Evolutionary conservation across 345 rosid genomes (phyloP).

Genomic region (Trapa incisa): DNA sequence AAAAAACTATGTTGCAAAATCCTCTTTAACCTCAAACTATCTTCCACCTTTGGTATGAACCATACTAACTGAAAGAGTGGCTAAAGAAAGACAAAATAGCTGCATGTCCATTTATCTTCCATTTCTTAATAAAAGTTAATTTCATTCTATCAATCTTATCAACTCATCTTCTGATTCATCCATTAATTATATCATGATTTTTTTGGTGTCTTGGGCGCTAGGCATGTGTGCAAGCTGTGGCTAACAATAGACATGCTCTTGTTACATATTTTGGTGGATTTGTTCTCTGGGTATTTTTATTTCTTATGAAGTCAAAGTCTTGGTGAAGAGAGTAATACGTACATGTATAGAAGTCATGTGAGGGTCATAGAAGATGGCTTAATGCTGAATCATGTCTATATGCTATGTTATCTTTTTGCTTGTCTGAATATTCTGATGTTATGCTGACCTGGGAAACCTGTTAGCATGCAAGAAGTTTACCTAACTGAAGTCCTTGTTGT

Average conservation of each 20-base stretch:
- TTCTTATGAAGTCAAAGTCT: neutral
- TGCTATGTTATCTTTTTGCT: neutral
- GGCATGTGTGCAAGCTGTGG: neutral
- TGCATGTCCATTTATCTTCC: too few relatives aligned
- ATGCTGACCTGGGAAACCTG: neutral
- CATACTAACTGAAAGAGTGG: too few relatives aligned
- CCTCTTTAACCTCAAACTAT: too few relatives aligned
- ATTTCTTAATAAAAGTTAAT: too few relatives aligned
- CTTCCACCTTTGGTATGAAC: too few relatives aligned
- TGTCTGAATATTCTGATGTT: neutral
- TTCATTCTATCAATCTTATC: too few relatives aligned
- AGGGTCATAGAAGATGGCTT: neutral
- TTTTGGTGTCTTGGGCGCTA: neutral
- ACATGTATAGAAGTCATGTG: neutral
- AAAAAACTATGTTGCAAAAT: too few relatives aligned
- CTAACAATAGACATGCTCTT: neutral
- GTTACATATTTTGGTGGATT: neutral
- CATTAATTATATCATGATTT: neutral
- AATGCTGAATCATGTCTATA: neutral
- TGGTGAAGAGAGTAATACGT: neutral
- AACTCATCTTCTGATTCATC: neutral
- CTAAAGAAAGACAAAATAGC: too few relatives aligned
- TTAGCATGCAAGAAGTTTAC: neutral
- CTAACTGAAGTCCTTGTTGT: neutral
- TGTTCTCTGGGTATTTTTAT: neutral